These are phyloP conservation scores for Grosmannia serpens DNA, from an alignment of 2,329 filamentous ascomycete species.

Conservation along the genomic window DNA sequence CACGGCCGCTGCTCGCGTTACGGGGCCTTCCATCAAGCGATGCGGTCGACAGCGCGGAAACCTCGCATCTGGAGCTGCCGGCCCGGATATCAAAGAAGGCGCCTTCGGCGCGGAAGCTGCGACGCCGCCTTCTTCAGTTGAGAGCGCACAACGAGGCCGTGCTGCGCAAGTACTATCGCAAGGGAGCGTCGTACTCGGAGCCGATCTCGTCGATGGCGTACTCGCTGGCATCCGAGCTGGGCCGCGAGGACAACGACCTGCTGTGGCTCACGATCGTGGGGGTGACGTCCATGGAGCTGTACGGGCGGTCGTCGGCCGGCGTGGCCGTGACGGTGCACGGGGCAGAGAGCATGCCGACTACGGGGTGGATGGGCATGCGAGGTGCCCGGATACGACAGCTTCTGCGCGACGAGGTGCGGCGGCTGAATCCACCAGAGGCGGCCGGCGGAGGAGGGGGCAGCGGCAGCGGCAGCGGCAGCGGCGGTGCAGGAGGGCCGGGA, in stretches of 20 bases:
- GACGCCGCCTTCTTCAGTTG: slow-evolving; percentile 62
- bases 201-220: slow-evolving; percentile 92
- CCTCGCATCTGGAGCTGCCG: slow-evolving; percentile 24
- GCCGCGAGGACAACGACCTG: slow-evolving; percentile 91
- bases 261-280: slow-evolving; percentile 93
- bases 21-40: slow-evolving; percentile 40
- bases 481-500: slow-evolving; percentile 16
- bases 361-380: slow-evolving; percentile 71
- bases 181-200: slow-evolving; percentile 85
- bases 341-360: slow-evolving; percentile 43
- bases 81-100: slow-evolving; percentile 14
- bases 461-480: not conserved
- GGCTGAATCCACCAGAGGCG: slow-evolving; percentile 71
- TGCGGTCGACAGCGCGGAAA: slow-evolving; percentile 41
- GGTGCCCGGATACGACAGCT: slow-evolving; percentile 77
- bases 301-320: slow-evolving; percentile 73
- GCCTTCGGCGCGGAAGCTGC: slow-evolving; percentile 60
- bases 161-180: slow-evolving; percentile 71
- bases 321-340: slow-evolving; percentile 49
- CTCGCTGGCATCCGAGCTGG: slow-evolving; percentile 85
- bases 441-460: slow-evolving; percentile 24
- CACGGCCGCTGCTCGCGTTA: slow-evolving; percentile 48
- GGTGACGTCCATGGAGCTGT: slow-evolving; percentile 86
- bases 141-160: slow-evolving; percentile 66
- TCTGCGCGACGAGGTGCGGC: slow-evolving; percentile 83